A percentile compares a stretch with the other conserved stretches of the same genome.
These are phyloP conservation scores for Rhytidhysteron rufulum DNA, from an alignment of 2,329 filamentous ascomycete genomes.

Conservation along the genomic window DNA sequence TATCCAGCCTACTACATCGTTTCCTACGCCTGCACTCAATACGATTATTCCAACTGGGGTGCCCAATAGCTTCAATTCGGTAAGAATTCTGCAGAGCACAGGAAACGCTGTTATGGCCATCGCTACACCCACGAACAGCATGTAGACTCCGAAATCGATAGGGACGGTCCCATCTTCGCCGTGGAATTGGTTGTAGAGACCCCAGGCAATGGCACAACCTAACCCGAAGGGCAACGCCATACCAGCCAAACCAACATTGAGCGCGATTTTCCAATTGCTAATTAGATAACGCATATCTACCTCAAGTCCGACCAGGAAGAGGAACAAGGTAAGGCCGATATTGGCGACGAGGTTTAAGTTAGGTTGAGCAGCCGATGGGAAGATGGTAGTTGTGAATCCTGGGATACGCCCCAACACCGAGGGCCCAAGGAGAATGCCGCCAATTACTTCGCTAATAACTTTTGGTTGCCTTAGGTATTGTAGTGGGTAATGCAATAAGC, in stretches of 20 bases:
- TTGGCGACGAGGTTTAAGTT: slow-evolving; percentile 76
- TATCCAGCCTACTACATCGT: slow-evolving; percentile 87
- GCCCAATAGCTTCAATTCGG: slow-evolving; percentile 79
- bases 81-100: slow-evolving; percentile 88
- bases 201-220: slow-evolving; percentile 75
- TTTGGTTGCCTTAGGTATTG: slow-evolving; percentile 74
- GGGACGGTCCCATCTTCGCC: slow-evolving; percentile 53
- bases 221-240: slow-evolving; percentile 81
- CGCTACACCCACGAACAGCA: slow-evolving; percentile 86
- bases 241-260: slow-evolving; percentile 72
- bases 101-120: slow-evolving; percentile 88
- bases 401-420: slow-evolving; percentile 86
- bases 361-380: slow-evolving; percentile 70
- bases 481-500: slow-evolving; percentile 70
- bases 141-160: slow-evolving; percentile 59
- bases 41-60: slow-evolving; percentile 85
- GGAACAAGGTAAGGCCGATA: slow-evolving; percentile 75
- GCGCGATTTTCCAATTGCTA: slow-evolving; percentile 75
- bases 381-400: slow-evolving; percentile 71
- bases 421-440: slow-evolving; percentile 79
- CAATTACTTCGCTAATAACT: slow-evolving; percentile 80
- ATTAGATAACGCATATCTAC: slow-evolving; percentile 75
- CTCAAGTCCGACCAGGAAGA: slow-evolving; percentile 85
- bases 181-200: slow-evolving; percentile 71
- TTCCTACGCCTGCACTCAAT: slow-evolving; percentile 84